Conservation (phyloP, 1,284 basidiomycete genomes). For the Boletus holoroseus region DNA sequence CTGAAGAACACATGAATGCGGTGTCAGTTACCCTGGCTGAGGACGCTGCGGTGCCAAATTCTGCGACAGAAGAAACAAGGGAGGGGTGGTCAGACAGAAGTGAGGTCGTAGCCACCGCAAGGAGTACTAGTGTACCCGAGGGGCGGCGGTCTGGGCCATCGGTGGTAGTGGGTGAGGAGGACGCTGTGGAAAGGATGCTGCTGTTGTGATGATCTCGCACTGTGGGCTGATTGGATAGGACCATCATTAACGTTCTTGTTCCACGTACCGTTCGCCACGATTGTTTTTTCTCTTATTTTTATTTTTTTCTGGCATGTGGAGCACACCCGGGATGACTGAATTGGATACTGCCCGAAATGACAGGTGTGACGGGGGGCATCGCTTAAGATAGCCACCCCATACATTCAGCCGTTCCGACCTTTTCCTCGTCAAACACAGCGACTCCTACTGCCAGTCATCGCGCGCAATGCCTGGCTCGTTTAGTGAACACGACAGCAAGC, state of each 20-base stretch:
- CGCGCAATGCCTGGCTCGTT: conserved; percentile 25
- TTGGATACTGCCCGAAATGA: conserved; percentile 10
- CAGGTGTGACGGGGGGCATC: conserved; percentile 12
- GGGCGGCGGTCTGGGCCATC: not conserved
- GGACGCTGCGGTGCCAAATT: not conserved
- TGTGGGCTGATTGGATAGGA: too few relatives aligned
- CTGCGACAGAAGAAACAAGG: not conserved
- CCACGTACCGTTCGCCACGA: not conserved
- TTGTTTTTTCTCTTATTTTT: not conserved
- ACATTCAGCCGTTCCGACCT: conserved; percentile 5
- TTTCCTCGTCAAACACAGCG: conserved; percentile 6
- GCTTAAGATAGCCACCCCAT: conserved; percentile 23
- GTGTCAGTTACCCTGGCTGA: not conserved
- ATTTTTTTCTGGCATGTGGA: not conserved
- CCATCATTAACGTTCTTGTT: not conserved
- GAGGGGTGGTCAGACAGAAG: not conserved
- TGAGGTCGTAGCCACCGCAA: not conserved
- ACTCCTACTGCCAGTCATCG: conserved; percentile 1
- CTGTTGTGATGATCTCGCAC: conserved; percentile 4
- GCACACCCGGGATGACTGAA: not conserved
- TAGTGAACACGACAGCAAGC: conserved; percentile 14
- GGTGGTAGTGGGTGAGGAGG: conserved; percentile 22
- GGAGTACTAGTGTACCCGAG: not conserved
- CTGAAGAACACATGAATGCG: conserved; percentile 1
- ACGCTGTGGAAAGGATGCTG: conserved; percentile 27